phyloP scores from a whole-genome alignment of 2,329 filamentous ascomycete genomes.

The Hypoxylon sp. region DNA sequence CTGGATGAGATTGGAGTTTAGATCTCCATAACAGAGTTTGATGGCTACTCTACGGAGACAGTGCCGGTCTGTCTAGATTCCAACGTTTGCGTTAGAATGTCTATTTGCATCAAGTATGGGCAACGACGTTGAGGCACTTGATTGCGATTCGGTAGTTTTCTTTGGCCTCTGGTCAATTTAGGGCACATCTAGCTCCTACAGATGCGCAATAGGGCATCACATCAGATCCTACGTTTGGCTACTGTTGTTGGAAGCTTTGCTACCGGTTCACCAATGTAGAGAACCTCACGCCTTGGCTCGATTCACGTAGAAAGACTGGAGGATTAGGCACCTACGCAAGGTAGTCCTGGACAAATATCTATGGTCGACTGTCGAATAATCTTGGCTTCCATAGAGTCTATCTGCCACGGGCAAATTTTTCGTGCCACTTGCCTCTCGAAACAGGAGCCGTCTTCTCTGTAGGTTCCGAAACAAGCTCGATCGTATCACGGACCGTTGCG shows the following conservation, averaged over 20 bases:
- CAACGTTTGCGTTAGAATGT: neutral
- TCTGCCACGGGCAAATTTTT: conserved; percentile 65
- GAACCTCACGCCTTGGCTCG: neutral
- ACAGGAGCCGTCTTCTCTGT: conserved; percentile 49
- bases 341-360: neutral
- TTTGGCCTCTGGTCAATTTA: neutral
- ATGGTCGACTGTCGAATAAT: neutral
- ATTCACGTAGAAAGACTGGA: neutral
- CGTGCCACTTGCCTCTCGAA: conserved; percentile 69
- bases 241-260: neutral
- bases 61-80: neutral
- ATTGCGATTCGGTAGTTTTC: neutral
- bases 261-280: neutral
- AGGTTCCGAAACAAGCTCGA: conserved; percentile 67
- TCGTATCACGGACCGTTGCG: conserved; percentile 70
- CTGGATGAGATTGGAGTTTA: neutral
- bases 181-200: neutral
- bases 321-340: neutral
- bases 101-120: neutral
- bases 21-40: neutral
- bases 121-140: neutral
- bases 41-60: neutral
- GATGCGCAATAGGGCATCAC: neutral
- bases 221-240: neutral
- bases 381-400: neutral